A percentile compares a stretch with the other conserved stretches of the same genome.
phyloP scores from a whole-genome alignment of 2,329 filamentous ascomycete species.

The Aureobasidium sp. region DNA sequence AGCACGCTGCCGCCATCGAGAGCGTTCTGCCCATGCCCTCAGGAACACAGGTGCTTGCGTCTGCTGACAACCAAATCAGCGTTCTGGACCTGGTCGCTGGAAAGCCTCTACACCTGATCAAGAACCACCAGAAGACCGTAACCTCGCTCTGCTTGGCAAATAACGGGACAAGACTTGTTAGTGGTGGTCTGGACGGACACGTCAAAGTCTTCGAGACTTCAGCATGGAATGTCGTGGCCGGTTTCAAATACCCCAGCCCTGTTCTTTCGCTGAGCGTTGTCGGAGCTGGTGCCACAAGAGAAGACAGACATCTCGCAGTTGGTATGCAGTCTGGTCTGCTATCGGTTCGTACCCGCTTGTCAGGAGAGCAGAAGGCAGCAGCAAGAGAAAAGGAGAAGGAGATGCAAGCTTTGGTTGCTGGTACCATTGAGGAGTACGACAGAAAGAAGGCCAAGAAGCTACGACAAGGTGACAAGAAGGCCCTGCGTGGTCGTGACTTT shows the following conservation, averaged over 20 bases:
- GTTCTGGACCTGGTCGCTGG: conserved; percentile 90
- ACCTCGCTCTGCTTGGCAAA: conserved; percentile 79
- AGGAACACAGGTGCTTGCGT: conserved; percentile 77
- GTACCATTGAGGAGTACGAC: conserved; percentile 70
- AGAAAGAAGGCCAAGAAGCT: conserved; percentile 56
- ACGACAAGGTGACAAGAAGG: conserved; percentile 53
- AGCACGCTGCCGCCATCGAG: conserved; percentile 85
- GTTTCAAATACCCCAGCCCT: conserved; percentile 85
- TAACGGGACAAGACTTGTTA: conserved; percentile 71
- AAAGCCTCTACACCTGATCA: conserved; percentile 76
- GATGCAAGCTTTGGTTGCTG: conserved; percentile 74
- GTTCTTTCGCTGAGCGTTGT: conserved; percentile 79
- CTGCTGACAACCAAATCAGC: conserved; percentile 78
- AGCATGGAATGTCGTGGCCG: conserved; percentile 93
- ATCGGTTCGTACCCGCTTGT: conserved; percentile 80
- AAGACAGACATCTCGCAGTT: conserved; percentile 89
- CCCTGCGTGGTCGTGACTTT: conserved; percentile 64
- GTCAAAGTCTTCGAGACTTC: conserved; percentile 95
- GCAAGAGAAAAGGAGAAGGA: conserved; percentile 73
- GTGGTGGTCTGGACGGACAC: conserved; percentile 86
- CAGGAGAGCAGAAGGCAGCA: conserved; percentile 69
- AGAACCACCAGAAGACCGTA: conserved; percentile 96
- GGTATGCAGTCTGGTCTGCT: conserved; percentile 93
- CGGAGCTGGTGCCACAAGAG: conserved; percentile 55
- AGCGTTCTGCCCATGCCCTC: conserved; percentile 79